Base-by-base conservation (phyloP, 2,329 filamentous ascomycete species). In the Neonectria faginata region DNA sequence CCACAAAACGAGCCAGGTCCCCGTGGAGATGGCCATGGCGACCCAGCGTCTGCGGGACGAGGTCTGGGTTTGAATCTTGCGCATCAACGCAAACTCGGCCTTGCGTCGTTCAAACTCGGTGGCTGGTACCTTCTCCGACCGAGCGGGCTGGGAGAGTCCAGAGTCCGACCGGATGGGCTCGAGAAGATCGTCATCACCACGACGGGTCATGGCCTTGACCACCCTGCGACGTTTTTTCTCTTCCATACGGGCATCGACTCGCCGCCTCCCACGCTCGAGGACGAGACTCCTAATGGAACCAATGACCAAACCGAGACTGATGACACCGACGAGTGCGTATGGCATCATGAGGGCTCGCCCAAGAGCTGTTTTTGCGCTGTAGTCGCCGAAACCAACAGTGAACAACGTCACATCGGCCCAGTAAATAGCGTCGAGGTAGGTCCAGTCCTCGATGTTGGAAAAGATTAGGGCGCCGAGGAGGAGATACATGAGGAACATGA, bases 301-400 rank as follows among this genome's bases (percentile, higher is more conserved):
- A 25, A 97, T 90, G 60, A 97, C 91, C 25, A 97, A 83, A 87
- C 92, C 93, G 1, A 97, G 84, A 70, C 92, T 94, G 65, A 97
- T 91, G 61, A 96, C 91, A 3, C 94, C 94, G 7, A 94, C 84
- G 0, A 97, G 87, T 0, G 94, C 90, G 70, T 92, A 97, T 0
- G 94, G 94, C 57, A 97, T 90, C 31, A 97, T 82, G 2, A 97
- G 82, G 1, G 89, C 91, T 44, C 91, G 85, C 0, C 88, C 89
- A 0, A 92, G 78, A 16, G 85, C 77, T 0, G 84, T 87, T 1
- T 68, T 44, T 1, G 85, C 78, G 11, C 79, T 74, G 25, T 82
- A 80, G 66, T 90, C 87, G n/a, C 88, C 88, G 47, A 89, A 88
- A 0, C 88, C 88, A 36, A 90, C 83, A 1, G 88, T 90, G 72